Evolutionary conservation across 1,139 yeast genomes (phyloP), one percentile per base, ranked within the genome.

Genomic region (Zygoascus meyerae): DNA sequence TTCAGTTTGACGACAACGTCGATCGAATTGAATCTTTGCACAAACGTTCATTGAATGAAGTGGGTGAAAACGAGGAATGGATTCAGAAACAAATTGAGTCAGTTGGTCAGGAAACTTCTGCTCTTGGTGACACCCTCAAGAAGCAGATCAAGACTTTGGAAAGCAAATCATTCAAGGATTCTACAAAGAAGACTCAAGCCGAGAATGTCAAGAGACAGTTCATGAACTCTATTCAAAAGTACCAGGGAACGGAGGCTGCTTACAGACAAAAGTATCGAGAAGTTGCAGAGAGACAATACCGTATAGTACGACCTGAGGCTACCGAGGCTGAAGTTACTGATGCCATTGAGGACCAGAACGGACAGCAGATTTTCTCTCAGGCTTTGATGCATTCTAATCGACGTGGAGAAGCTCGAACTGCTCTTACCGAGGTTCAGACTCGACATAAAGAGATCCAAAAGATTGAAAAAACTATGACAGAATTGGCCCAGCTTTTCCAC

Each of bases 401-500:
- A 70, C 82, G 95, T 62, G 98, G 98, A 57, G 96, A 92, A 69
- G 97, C 98, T 45, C 80, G 95, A 66, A 81, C 96, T 32, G 98
- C 95, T 2, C 77, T 92, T 60, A 86, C 87, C 60, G 98, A 94
- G 69, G 98, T 94, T 48, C 97, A 92, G 70, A 81, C 86, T 41
- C 83, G 99, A 72, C 98, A 94, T 72, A 83, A 86, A 63, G 98
- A 92, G 71, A 80, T 94, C 65, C 83, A 87, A 71, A 86, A 89
- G 72, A 84, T 94, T 68, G 97, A 90, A 70, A 83, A 86, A 70
- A 85, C 97, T 50, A 87, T 94, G 86, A 89, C 94, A 40, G 98
- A 92, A 70, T 79, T 92, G 66, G 87, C 95, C 40, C 95, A 86
- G 71, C 78, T 92, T 63, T 89, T 94, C 74, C 86, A 83, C 61